Conservation (phyloP, 805 yeast genomes). For the Priceomyces fermenticarens region DNA sequence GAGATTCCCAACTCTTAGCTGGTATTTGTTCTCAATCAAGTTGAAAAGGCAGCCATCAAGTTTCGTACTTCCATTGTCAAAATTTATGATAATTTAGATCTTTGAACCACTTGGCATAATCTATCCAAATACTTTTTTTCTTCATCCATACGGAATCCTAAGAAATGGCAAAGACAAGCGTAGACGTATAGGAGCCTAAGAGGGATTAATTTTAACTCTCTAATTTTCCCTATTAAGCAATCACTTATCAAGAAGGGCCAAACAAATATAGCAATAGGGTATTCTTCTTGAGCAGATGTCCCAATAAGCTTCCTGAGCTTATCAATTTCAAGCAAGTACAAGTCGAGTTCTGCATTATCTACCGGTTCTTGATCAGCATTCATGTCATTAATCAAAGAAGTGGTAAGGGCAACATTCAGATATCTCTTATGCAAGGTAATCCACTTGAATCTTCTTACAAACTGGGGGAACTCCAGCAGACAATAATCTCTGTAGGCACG, state of each 20-base stretch:
- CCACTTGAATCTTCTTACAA: too few species aligned
- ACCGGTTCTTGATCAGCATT: not conserved
- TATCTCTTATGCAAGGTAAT: not conserved
- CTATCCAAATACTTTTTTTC: conserved; percentile 26
- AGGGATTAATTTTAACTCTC: conserved; percentile 21
- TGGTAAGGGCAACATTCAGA: not conserved
- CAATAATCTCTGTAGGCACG: conserved; percentile 1
- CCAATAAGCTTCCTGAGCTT: conserved; percentile 12
- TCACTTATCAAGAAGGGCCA: conserved; percentile 19
- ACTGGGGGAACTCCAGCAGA: not conserved
- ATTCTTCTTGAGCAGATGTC: conserved; percentile 12
- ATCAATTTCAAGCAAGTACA: conserved; percentile 5
- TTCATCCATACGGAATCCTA: conserved; percentile 17
- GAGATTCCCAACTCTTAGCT: too few species aligned
- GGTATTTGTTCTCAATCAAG: not conserved
- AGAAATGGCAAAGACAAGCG: conserved; percentile 16
- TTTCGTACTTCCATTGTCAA: conserved; percentile 12
- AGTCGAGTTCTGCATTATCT: conserved; percentile 4
- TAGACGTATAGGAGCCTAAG: conserved; percentile 21
- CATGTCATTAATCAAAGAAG: conserved; percentile 1
- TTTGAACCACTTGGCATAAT: conserved; percentile 17
- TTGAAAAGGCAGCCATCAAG: conserved; percentile 12
- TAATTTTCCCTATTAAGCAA: conserved; percentile 16
- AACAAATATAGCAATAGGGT: conserved; percentile 30
- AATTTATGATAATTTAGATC: conserved; percentile 8